Base-by-base conservation (phyloP, 2,329 filamentous ascomycete genomes). In the Colletotrichum chlorophyti region DNA sequence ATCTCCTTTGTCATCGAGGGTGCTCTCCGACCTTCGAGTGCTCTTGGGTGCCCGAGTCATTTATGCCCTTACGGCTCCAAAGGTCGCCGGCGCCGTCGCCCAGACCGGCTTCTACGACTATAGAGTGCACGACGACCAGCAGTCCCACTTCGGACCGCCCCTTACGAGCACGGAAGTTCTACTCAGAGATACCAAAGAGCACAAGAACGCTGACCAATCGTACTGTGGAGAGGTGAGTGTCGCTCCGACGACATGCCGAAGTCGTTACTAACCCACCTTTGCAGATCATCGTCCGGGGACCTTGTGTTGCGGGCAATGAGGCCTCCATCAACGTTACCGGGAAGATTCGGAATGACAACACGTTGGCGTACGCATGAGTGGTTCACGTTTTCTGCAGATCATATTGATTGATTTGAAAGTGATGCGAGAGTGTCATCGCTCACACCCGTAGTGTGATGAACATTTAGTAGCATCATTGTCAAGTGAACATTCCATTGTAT, bases 71-170 rank as follows among this genome's bases (percentile, higher is more conserved):
- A 90, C 92, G 15, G 87, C 90, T 1, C 80, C 91, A 21, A 85
- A 86, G 60, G 91, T 98, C n/a, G 94, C 93, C 2, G 95, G 95
- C 32, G 89, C 93, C 1, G 85, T 96, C n/a, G 80, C 89, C 1
- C 94, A 98, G 76, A 96, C 91, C 7, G 88, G 91, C 61, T 82
- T 93, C 34, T 96, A 91, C 69, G 94, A 98, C 71, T 98, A 98
- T 72, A 81, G 94, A 64, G 80, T 82, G 61, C 76, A 74, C 32
- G 63, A 65, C 53, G 74, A 73, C 10, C 70, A 70, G 59, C 76
- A 72, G 52, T 78, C 80, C 10, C 93, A 96, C 72, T 97, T 98
- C 68, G 95, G 95, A 3, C 81, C 89, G 9, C 93, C 94, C 3
- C 70, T 95, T 35, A 91, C 89, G 63, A 89, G 87, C 65, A 83